Percentiles rank a stretch among this genome's conserved stretches.
These are phyloP conservation scores for Hanseniaspora lindneri DNA, from an alignment of 805 yeast genomes.

Conservation along the genomic window DNA sequence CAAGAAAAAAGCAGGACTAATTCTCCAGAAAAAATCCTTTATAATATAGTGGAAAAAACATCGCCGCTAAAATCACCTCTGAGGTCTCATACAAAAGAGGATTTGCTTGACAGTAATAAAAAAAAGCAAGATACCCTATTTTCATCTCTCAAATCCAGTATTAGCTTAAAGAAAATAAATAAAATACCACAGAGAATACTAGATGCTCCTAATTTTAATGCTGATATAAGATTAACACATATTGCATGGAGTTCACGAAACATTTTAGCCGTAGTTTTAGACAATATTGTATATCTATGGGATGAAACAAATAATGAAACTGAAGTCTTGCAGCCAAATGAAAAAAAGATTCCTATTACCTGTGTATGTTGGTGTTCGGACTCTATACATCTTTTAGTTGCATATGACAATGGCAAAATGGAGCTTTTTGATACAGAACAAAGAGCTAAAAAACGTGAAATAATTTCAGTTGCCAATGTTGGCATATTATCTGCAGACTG, in stretches of 20 bases:
- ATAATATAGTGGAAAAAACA: neutral
- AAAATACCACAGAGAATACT: constrained; percentile 84
- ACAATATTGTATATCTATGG: constrained; percentile 78
- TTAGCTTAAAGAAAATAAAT: constrained; percentile 65
- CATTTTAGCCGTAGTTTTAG: constrained; percentile 78
- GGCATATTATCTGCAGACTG: constrained; percentile 78
- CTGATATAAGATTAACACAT: constrained; percentile 82
- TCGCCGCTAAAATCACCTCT: constrained; percentile 9
- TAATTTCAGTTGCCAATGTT: constrained; percentile 55
- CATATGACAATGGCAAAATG: constrained; percentile 67
- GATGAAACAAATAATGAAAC: constrained; percentile 77
- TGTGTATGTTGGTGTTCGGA: constrained; percentile 87
- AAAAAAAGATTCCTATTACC: constrained; percentile 37
- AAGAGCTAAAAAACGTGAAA: constrained; percentile 59
- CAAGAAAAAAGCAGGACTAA: neutral
- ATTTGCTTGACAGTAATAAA: neutral
- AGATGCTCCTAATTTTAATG: constrained; percentile 90
- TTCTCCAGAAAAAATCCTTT: constrained; percentile 12
- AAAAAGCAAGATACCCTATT: neutral
- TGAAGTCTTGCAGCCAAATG: constrained; percentile 50
- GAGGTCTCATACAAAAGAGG: too few species aligned
- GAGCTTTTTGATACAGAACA: constrained; percentile 92
- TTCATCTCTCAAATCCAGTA: neutral
- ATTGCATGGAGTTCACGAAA: constrained; percentile 80
- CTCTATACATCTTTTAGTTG: constrained; percentile 74